Evolutionary conservation across 2,329 filamentous ascomycete species (phyloP).

Genomic region (Zymoseptoria ardabiliae): DNA sequence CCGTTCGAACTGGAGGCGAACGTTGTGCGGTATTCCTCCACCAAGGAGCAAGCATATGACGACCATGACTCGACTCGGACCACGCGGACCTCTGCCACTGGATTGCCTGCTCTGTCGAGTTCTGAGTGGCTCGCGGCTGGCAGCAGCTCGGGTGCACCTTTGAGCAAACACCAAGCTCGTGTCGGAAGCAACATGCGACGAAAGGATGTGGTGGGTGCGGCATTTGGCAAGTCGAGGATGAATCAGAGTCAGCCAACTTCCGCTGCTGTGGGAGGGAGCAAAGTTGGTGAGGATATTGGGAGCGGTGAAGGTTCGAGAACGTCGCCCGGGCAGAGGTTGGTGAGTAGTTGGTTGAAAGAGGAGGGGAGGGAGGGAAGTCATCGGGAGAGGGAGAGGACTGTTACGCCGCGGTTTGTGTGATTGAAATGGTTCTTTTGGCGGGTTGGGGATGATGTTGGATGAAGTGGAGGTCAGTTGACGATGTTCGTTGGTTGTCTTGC

Average conservation of each 20-base stretch:
- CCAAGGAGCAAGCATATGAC: neutral
- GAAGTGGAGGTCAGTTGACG: neutral
- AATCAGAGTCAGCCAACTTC: constrained; percentile 5
- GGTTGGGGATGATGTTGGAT: no score
- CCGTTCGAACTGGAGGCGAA: neutral
- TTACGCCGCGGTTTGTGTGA: constrained; percentile 20
- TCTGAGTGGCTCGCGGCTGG: constrained; percentile 25
- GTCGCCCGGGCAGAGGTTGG: constrained; percentile 24
- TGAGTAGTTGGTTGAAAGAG: constrained; percentile 24
- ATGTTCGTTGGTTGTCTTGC: no score
- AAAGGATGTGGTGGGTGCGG: constrained; percentile 3
- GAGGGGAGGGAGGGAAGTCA: constrained; percentile 12
- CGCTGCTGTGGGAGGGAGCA: neutral
- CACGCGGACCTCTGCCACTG: neutral
- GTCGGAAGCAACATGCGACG: neutral
- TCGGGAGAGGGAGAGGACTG: constrained; percentile 5
- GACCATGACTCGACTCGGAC: neutral
- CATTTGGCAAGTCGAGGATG: constrained; percentile 11
- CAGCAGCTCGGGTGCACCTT: neutral
- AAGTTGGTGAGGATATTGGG: neutral
- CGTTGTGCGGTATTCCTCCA: neutral
- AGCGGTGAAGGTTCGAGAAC: neutral
- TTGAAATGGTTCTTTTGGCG: no score
- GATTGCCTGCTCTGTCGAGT: constrained; percentile 22
- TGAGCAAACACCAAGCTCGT: neutral